phyloP scores from a whole-genome alignment of 2,329 filamentous ascomycete genomes.

The Cladosporium austrohemisphaericum region DNA sequence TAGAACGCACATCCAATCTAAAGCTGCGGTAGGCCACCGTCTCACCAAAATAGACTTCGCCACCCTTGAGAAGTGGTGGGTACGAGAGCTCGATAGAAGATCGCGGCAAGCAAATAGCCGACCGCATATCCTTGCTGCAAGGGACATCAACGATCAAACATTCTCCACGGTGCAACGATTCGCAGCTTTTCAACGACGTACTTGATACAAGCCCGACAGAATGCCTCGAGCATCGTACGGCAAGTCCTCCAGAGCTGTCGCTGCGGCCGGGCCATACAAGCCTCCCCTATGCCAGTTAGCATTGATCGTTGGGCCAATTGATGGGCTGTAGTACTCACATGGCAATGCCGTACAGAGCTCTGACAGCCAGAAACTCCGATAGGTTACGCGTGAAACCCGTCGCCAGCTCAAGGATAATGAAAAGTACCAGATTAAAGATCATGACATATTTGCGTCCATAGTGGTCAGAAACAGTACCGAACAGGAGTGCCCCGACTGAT shows the following conservation, averaged over 20 bases:
- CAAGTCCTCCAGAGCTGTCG: conserved; percentile 39
- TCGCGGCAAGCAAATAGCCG: conserved; percentile 36
- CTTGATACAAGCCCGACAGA: conserved; percentile 31
- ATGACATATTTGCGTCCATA: conserved; percentile 36
- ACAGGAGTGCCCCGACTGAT: conserved; percentile 30
- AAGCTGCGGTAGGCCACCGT: no score
- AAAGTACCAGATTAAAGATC: conserved; percentile 34
- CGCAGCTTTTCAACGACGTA: neutral
- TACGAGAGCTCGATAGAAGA: conserved; percentile 36
- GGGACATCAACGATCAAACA: neutral
- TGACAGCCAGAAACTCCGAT: conserved; percentile 35
- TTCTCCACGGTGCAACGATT: neutral
- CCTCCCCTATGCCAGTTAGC: conserved; percentile 26
- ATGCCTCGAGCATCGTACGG: conserved; percentile 39
- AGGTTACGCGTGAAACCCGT: conserved; percentile 37
- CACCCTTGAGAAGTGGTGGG: conserved; percentile 35
- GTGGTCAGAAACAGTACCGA: conserved; percentile 28
- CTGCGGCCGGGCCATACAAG: conserved; percentile 31
- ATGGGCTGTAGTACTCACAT: conserved; percentile 20
- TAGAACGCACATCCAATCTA: no score
- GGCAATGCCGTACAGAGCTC: conserved; percentile 37
- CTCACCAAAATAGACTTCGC: conserved; percentile 33
- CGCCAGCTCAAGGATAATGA: conserved; percentile 37
- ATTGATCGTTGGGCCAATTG: neutral
- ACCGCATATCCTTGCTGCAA: conserved; percentile 35